Evolutionary conservation across 176 grass and related monocot species (phyloP).

Genomic region (Carex myosuroides): DNA sequence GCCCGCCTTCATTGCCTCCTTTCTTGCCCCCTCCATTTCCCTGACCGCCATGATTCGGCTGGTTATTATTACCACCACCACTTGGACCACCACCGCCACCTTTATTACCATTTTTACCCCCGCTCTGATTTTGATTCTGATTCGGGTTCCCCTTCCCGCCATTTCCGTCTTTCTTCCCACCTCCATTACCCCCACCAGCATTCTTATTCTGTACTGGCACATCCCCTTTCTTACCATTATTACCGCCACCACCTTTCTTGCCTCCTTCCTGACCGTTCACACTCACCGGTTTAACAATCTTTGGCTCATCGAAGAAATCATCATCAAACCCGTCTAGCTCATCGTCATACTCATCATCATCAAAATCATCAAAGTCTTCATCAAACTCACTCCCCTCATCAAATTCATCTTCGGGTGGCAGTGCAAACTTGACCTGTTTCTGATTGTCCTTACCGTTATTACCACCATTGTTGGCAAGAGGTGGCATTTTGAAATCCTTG

Average conservation of each 20-base stretch:
- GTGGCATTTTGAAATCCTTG: slow-evolving; percentile 53
- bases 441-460: slow-evolving; percentile 34
- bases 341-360: slow-evolving; percentile 39
- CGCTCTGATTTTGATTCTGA: slow-evolving; percentile 35
- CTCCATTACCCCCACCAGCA: slow-evolving; percentile 24
- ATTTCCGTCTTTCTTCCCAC: slow-evolving; percentile 41
- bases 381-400: slow-evolving; percentile 49
- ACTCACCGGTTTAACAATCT: slow-evolving; percentile 51
- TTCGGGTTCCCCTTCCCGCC: slow-evolving; percentile 32
- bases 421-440: slow-evolving; percentile 43
- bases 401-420: slow-evolving; percentile 36
- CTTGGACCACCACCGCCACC: slow-evolving; percentile 32
- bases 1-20: slow-evolving; percentile 28
- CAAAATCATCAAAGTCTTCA: slow-evolving; percentile 40
- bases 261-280: slow-evolving; percentile 41
- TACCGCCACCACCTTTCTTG: slow-evolving; percentile 43
- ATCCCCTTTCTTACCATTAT: slow-evolving; percentile 37
- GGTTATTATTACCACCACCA: slow-evolving; percentile 33
- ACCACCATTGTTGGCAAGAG: neutral
- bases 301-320: slow-evolving; percentile 43
- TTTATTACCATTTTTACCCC: slow-evolving; percentile 30
- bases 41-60: slow-evolving; percentile 35
- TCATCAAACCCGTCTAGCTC: slow-evolving; percentile 47
- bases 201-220: slow-evolving; percentile 44
- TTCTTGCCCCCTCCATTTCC: slow-evolving; percentile 30